Conservation (phyloP, 148 eudicot genomes). For the Rhododendron henanense region DNA sequence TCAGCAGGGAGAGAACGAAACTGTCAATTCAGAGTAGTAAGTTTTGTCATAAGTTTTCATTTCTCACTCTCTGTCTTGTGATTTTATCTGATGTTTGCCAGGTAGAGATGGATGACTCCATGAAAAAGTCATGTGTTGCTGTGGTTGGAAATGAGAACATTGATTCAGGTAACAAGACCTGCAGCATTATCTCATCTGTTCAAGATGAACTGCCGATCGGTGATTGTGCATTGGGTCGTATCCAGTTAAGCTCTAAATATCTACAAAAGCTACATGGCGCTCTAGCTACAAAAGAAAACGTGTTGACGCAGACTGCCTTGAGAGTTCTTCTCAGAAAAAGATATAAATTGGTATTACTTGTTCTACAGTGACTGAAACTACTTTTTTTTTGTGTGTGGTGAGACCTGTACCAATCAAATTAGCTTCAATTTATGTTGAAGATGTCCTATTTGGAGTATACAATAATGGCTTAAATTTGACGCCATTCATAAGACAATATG, state of each 20-base stretch:
- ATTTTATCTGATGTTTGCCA: slow-evolving; percentile 8
- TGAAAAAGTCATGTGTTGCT: background rate
- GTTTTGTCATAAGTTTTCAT: background rate
- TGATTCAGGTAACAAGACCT: slow-evolving; percentile 21
- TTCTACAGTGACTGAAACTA: slow-evolving; percentile 9
- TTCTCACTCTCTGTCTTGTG: background rate
- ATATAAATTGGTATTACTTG: slow-evolving; percentile 43
- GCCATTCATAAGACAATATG: background rate
- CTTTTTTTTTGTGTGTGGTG: background rate
- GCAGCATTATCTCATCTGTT: slow-evolving; percentile 19
- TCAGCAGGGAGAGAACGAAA: background rate
- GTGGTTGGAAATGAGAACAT: slow-evolving; percentile 17
- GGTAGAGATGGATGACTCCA: slow-evolving; percentile 19
- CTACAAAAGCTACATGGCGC: slow-evolving; percentile 24
- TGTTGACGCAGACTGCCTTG: slow-evolving; percentile 43
- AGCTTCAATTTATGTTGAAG: background rate
- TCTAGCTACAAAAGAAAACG: slow-evolving; percentile 28
- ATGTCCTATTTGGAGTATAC: background rate
- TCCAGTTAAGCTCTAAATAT: slow-evolving; percentile 16
- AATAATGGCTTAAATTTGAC: background rate
- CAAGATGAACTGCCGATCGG: slow-evolving; percentile 17
- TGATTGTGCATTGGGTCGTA: slow-evolving; percentile 25
- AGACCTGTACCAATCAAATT: background rate
- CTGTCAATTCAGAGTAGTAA: background rate
- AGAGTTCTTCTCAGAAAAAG: slow-evolving; percentile 41